Percentiles rank a stretch among this genome's conserved stretches.
These are phyloP conservation scores for Pisolithus orientalis DNA, from an alignment of 768 basidiomycete genomes.

Conservation along the genomic window DNA sequence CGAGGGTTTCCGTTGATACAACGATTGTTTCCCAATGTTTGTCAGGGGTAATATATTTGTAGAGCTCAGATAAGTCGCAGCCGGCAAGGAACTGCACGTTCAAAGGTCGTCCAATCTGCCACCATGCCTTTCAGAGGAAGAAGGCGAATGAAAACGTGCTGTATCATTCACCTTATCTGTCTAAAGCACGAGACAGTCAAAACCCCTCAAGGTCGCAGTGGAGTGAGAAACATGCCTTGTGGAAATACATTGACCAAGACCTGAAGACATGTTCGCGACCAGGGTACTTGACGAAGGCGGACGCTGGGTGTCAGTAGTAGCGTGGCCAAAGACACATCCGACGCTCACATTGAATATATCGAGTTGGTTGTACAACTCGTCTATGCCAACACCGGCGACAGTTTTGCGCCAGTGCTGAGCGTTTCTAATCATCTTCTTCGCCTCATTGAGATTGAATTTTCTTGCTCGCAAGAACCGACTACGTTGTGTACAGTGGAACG, in stretches of 20 bases:
- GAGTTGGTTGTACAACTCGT: conserved; percentile 51
- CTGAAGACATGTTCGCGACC: conserved; percentile 64
- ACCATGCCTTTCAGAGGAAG: background rate
- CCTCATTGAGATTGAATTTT: conserved; percentile 49
- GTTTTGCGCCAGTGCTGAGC: conserved; percentile 66
- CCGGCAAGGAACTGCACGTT: conserved; percentile 61
- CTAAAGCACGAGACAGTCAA: conserved; percentile 23
- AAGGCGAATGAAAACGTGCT: background rate
- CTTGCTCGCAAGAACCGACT: conserved; percentile 78
- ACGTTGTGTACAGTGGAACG: conserved; percentile 5
- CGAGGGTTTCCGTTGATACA: conserved; percentile 59
- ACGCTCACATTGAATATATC: conserved; percentile 66
- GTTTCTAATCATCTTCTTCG: conserved; percentile 60
- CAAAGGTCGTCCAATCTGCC: conserved; percentile 62
- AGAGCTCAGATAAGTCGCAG: conserved; percentile 51
- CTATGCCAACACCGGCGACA: conserved; percentile 59
- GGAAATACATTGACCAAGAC: conserved; percentile 75
- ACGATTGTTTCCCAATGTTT: conserved; percentile 58
- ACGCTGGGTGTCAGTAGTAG: background rate
- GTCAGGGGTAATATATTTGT: conserved; percentile 52
- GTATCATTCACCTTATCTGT: conserved; percentile 55
- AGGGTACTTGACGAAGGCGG: conserved; percentile 45
- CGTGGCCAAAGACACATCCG: background rate
- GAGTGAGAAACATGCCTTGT: conserved; percentile 44
- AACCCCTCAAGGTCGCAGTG: background rate